Evolutionary conservation across 345 rosid genomes (phyloP), one percentile per base, ranked within the genome.

Genomic region (Corymbia maculata): DNA sequence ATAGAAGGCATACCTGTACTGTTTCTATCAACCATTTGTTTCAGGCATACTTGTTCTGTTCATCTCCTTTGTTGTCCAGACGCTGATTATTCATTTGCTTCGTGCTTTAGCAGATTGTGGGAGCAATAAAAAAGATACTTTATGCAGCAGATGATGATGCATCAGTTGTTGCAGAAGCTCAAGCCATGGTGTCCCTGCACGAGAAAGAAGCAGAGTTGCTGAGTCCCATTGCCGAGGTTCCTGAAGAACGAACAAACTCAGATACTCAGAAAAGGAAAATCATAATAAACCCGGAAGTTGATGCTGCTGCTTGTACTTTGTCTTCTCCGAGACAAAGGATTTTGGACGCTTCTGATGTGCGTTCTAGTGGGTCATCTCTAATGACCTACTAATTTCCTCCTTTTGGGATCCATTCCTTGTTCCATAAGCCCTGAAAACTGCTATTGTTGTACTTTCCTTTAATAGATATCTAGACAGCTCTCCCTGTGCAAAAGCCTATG

Each of bases 281-380:
- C 90, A 96, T 96, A 82, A 91, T 90, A 92, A 98, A 98, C 88
- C 89, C 88, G 3, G 99, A 96, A 75, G 93, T 98, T 3, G 99
- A 98, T 52, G 93, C 94, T 85, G 95, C 95, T 80, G 97, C 96
- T 85, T 92, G 94, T 70, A 87, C 94, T 49, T 91, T 94, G 66
- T 92, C 94, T 88, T 98, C 99, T 28, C 98, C 99, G 1, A 94
- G 97, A 91, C 98, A 94, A 92, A 95, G 98, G 89, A 94, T 96
- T 59, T 95, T 97, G 26, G 97, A 98, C 91, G 92, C 98, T 90
- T 91, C 98, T 49, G 98, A 98, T 94, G 99, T 98, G 88, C 97
- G 91, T 90, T 94, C 94, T 92, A 95, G 95, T 91, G 97, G 95
- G 90, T 97, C 99, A 89, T 96, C 98, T 89, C 97, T 98, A 70